phyloP scores from a whole-genome alignment of 441 rosid species.

The Syzygium syzygioides region DNA sequence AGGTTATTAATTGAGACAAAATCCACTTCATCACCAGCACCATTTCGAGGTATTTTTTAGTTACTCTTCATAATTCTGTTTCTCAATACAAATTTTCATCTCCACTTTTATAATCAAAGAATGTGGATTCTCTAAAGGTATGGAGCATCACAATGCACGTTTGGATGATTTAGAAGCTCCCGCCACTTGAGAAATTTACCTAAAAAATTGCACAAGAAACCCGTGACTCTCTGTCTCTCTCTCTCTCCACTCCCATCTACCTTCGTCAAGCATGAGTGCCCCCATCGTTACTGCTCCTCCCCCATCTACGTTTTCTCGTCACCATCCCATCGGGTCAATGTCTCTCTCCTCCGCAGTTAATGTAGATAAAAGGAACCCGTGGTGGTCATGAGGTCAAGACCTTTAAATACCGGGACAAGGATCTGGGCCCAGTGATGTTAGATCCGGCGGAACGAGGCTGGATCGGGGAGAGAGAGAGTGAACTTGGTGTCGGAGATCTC shows the following conservation, averaged over 20 bases:
- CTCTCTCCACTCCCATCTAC: neutral
- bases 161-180: neutral
- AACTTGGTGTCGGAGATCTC: neutral
- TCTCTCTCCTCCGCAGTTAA: neutral
- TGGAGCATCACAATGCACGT: neutral
- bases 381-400: neutral
- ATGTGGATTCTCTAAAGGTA: neutral
- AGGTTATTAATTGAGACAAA: neutral
- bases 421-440: neutral
- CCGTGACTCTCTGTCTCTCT: neutral
- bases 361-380: neutral
- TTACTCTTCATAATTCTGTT: neutral
- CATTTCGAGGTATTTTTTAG: accelerated
- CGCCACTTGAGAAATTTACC: neutral
- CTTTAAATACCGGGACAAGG: neutral
- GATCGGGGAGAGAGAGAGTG: neutral
- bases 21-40: accelerated
- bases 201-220: neutral
- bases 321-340: neutral
- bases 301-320: neutral
- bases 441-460: neutral
- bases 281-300: neutral
- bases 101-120: neutral
- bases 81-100: neutral
- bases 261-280: neutral